Evolutionary conservation across 169 alveolate species (phyloP), one percentile per base, ranked within the genome.

Genomic region (Cryptosporidium viatorum): DNA sequence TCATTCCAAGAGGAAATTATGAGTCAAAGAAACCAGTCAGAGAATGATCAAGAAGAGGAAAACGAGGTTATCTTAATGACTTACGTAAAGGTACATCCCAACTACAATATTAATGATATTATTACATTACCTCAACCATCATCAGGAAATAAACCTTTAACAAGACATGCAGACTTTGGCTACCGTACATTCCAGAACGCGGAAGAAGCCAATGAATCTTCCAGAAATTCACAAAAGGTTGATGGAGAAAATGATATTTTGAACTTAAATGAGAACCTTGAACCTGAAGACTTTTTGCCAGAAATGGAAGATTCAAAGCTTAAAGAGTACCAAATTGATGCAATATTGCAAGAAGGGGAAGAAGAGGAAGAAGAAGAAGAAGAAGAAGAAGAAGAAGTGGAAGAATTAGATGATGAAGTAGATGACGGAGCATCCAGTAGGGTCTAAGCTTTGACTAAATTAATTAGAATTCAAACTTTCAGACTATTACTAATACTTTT

Each of bases 131-230:
- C 85, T 51, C 69, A 29, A 5, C 48, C 85, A 33, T 29, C 85
- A 26, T 51, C 85, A 51, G 41, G 60, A 43, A 58, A 33, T 29
- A 74, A 59, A 18, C 70, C 70, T 35, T 50, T 74, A 18, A 59
- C 86, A 0, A 74, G 71, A 21, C 86, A 74, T 59, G 86, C 86
- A 52, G 86, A 74, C 33, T 74, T 74, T 58, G 86, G 73, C 43
- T 74, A 74, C 71, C 69, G 86, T 10, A 74, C 86, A 31, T 74
- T 74, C 68, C 58, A 59, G 14, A 33, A 74, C 4, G 2, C 43
- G 7, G 55, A 74, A 35, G 71, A 65, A 6, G 52, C 16, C 18
- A 31, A 33, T 9, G 51, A 31, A 5, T 65, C 26, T 3, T 55
- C 35, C 35, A 74, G 86, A 21, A 65, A 35, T 29, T 41, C 43